A percentile compares a stretch with the other conserved stretches of the same genome.
Conservation (phyloP, 2,329 filamentous ascomycete species). For the Penicillium sp. region DNA sequence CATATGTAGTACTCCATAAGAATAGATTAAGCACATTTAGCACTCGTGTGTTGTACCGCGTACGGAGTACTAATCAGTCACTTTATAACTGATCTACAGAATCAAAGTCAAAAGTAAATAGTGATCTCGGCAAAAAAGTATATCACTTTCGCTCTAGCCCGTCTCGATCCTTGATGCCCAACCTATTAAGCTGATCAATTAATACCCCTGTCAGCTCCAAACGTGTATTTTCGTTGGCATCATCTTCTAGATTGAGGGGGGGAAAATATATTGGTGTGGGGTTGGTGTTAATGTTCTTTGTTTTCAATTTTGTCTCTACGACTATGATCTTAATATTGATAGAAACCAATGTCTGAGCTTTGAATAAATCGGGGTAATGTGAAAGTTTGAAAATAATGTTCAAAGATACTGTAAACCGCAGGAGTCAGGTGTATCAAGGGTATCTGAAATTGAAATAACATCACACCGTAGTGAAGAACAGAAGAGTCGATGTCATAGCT, state of each 20-base stretch:
- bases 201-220: background rate
- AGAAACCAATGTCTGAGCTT: background rate
- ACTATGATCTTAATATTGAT: background rate
- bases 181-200: background rate
- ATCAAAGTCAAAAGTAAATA: background rate
- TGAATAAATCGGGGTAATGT: background rate
- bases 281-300: background rate
- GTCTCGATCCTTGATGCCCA: constrained; percentile 3
- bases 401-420: background rate
- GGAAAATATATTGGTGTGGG: too few species aligned
- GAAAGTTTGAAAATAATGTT: background rate
- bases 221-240: background rate
- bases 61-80: background rate
- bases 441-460: background rate
- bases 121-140: background rate
- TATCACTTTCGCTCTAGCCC: background rate
- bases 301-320: background rate
- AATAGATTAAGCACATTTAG: background rate
- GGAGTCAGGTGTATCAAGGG: background rate
- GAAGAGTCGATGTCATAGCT: too few species aligned
- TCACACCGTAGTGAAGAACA: background rate
- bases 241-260: background rate
- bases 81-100: background rate
- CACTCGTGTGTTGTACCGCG: background rate
- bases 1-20: background rate